These are phyloP conservation scores for Echites panduratus DNA, from an alignment of 257 asterid genomes.

Conservation along the genomic window DNA sequence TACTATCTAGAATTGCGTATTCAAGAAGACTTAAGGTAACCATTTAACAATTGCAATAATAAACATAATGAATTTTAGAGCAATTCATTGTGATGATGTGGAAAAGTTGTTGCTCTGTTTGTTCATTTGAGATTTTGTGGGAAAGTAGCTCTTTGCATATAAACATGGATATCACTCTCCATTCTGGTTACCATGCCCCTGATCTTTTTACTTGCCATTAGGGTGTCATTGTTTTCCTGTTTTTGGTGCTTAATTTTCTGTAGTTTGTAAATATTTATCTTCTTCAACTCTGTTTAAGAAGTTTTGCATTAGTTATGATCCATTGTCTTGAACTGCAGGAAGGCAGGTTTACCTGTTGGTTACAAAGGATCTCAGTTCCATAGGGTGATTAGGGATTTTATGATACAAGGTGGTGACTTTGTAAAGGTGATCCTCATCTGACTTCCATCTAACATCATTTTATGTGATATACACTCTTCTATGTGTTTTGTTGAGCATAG, in stretches of 20 bases:
- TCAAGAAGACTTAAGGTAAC: background rate
- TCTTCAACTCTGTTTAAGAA: background rate
- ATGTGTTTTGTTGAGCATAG: conserved; percentile 1
- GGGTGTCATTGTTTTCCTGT: background rate
- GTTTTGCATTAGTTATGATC: conserved; percentile 3
- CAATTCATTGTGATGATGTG: background rate
- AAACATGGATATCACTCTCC: background rate
- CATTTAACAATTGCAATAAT: background rate
- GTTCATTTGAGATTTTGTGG: background rate
- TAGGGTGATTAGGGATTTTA: conserved; percentile 92
- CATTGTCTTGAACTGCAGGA: conserved; percentile 42
- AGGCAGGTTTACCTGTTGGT: conserved; percentile 84
- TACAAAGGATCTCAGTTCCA: conserved; percentile 88
- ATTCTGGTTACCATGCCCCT: background rate
- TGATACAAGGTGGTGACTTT: conserved; percentile 97
- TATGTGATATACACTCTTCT: background rate
- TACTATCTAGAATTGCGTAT: background rate
- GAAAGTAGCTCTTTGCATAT: background rate
- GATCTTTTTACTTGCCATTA: background rate
- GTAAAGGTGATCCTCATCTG: conserved; percentile 49
- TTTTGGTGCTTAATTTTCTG: background rate
- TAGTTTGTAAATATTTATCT: conserved; percentile 2
- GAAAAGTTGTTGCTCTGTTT: background rate
- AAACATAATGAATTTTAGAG: background rate
- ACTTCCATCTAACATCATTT: background rate